Evolutionary conservation across 1,284 basidiomycete genomes (phyloP).

Genomic region (Pseudozyma tsukubaensis): DNA sequence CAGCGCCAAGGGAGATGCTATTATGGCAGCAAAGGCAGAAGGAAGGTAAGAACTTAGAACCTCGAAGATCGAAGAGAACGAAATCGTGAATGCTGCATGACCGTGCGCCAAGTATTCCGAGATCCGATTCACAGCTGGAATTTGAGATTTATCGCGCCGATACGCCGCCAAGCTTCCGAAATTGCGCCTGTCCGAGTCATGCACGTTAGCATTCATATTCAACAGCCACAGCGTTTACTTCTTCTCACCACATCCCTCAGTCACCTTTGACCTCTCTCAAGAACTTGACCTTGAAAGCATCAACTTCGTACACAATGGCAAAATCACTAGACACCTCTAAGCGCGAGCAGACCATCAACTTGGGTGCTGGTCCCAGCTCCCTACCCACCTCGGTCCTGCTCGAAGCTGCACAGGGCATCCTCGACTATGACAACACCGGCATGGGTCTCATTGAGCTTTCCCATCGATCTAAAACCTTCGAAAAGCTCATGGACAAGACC

Average conservation of each 20-base stretch:
- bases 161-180: slow-evolving; percentile 12
- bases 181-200: slow-evolving; percentile 13
- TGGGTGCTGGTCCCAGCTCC: slow-evolving; percentile 66
- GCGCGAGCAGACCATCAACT: slow-evolving; percentile 64
- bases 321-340: slow-evolving; percentile 43
- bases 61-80: no score
- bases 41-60: not conserved
- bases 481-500: slow-evolving; percentile 60
- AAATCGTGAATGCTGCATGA: slow-evolving; percentile 1
- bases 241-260: not conserved
- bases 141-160: slow-evolving; percentile 10
- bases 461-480: slow-evolving; percentile 65
- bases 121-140: slow-evolving; percentile 14
- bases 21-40: not conserved
- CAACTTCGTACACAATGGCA: slow-evolving; percentile 11
- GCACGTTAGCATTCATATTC: not conserved
- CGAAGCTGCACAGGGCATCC: slow-evolving; percentile 62
- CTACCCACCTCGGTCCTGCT: slow-evolving; percentile 65
- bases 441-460: slow-evolving; percentile 68
- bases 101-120: slow-evolving; percentile 22
- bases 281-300: no score
- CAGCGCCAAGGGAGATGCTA: no score
- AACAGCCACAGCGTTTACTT: not conserved
- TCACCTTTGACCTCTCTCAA: not conserved
- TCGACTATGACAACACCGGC: slow-evolving; percentile 63